phyloP scores from a whole-genome alignment of 208 protist species.

The Lotmaria passim region DNA sequence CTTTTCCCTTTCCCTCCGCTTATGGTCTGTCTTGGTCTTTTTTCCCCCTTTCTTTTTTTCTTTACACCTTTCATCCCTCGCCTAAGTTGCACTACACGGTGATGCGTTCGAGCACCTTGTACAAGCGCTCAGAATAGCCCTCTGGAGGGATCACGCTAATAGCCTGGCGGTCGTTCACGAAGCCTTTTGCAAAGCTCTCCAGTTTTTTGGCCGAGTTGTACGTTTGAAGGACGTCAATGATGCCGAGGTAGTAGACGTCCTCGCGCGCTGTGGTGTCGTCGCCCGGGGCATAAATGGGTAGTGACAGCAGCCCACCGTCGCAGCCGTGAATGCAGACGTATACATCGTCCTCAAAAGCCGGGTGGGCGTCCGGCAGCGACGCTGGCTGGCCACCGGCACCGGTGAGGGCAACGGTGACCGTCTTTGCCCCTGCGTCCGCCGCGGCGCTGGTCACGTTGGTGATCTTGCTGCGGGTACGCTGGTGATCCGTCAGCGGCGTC shows the following conservation, averaged over 20 bases:
- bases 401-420: slow-evolving; percentile 10
- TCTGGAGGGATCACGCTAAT: slow-evolving; percentile 90
- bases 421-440: slow-evolving; percentile 22
- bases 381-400: not conserved
- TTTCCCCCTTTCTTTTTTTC: not conserved
- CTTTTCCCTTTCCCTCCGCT: no score
- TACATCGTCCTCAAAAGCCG: slow-evolving; percentile 38
- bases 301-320: slow-evolving; percentile 82
- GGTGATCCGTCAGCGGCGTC: not conserved
- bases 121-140: slow-evolving; percentile 85
- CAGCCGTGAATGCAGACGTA: slow-evolving; percentile 76
- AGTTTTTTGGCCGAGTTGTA: slow-evolving; percentile 88
- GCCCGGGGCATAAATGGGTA: slow-evolving; percentile 69
- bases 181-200: slow-evolving; percentile 88
- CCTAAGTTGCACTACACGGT: slow-evolving; percentile 65
- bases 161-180: slow-evolving; percentile 63
- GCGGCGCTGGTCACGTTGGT: slow-evolving; percentile 25
- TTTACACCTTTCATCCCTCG: not conserved
- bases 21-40: no score
- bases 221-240: slow-evolving; percentile 94
- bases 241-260: slow-evolving; percentile 92
- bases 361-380: slow-evolving; percentile 6
- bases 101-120: slow-evolving; percentile 77
- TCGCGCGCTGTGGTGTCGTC: slow-evolving; percentile 79
- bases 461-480: slow-evolving; percentile 13